These are phyloP conservation scores for Tardiomyces blankii DNA, from an alignment of 1,139 yeast species.

Conservation along the genomic window DNA sequence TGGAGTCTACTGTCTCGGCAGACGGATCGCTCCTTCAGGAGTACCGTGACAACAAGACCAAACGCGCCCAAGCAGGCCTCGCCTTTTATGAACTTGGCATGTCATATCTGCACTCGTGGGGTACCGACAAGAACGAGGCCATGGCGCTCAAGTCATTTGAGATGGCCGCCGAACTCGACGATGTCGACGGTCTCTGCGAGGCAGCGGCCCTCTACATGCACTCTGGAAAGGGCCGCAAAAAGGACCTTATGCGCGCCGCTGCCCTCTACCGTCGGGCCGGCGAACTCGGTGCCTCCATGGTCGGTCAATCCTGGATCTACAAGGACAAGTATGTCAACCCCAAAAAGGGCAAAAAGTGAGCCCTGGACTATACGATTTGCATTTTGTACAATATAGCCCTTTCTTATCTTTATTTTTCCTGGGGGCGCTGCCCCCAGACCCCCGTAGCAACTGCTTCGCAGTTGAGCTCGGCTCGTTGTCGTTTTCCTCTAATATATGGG, in stretches of 20 bases:
- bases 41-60: conserved; percentile 2
- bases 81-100: conserved; percentile 53
- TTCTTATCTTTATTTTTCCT: no score
- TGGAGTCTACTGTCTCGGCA: conserved; percentile 20
- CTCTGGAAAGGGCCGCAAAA: conserved; percentile 43
- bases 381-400: no score
- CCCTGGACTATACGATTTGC: no score
- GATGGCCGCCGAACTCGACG: conserved; percentile 60
- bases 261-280: conserved; percentile 63
- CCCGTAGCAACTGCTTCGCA: no score
- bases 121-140: conserved; percentile 42
- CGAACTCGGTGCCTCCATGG: conserved; percentile 47
- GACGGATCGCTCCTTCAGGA: conserved; percentile 3
- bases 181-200: conserved; percentile 56
- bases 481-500: no score
- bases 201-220: conserved; percentile 63
- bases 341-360: conserved; percentile 9
- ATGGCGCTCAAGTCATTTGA: conserved; percentile 52
- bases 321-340: conserved; percentile 49
- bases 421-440: no score
- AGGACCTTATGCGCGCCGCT: conserved; percentile 55
- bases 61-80: conserved; percentile 16
- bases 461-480: no score
- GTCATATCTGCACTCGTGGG: conserved; percentile 50
- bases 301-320: conserved; percentile 73